Base-by-base conservation (phyloP, 805 yeast genomes). In the Lipomyces lipofer region DNA sequence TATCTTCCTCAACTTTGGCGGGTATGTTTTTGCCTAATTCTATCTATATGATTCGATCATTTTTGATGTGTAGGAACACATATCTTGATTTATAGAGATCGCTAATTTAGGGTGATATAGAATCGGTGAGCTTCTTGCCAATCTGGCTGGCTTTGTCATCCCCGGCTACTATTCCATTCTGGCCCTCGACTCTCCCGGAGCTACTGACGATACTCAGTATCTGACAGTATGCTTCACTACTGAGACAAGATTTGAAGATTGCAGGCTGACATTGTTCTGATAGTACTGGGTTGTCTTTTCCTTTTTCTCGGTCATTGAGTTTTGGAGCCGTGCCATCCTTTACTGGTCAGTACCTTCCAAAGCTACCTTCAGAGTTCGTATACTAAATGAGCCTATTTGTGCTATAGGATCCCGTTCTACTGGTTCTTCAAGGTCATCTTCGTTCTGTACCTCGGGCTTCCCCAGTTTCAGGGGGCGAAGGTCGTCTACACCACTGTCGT, bases 281-380 rank as follows among this genome's bases (percentile, higher is more conserved):
- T 43, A 59, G 58, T 94, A 94, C 78, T 94, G 99, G 99, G 97
- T 94, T 54, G 96, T 94, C n/a, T 94, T 88, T 69, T 96, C 97
- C 13, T 83, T 84, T 65, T 81, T 94, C 75, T 88, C 84, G 71
- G 91, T 94, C 49, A 70, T 89, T 66, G 99, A 94, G 76, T 94
- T 89, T 80, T 94, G 97, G 98, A 84, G 96, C 51, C 82, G 83
- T 67, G 86, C 97, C 33, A 85, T 94, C 66, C 78, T 92, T 56
- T 90, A 90, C 80, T 88, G 97, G 95, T 54, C 21, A 24, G 55
- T 38, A 19, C 27, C 13, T 6, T 21, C 3, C 22, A 3, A 8
- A 19, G 21, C 15, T n/a, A 8, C 9, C 13, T 30, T 38, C 12
- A 2, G 15, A 38, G 29, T 33, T 30, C 9, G 4, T 7, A 17